Percentiles rank a stretch among this genome's conserved stretches.
Conservation (phyloP, 2,329 filamentous ascomycete species). For the Aspergillus tanneri region DNA sequence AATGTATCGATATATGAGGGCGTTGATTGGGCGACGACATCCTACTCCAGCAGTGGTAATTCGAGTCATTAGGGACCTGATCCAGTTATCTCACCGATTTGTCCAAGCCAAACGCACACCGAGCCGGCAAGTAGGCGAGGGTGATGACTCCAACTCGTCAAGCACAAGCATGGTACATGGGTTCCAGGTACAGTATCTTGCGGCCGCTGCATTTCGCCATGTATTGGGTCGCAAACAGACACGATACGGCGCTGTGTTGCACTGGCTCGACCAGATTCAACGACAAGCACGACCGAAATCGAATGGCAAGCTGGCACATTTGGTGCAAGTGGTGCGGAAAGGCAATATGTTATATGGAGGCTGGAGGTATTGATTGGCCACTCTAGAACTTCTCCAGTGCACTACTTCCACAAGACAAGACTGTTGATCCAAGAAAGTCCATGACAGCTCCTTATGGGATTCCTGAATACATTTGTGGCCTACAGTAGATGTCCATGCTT, state of each 20-base stretch:
- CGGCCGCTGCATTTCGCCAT: constrained; percentile 65
- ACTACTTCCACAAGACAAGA: no score
- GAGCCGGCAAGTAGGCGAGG: constrained; percentile 4
- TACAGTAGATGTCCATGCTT: no score
- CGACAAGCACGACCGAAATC: constrained; percentile 38
- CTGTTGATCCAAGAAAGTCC: no score
- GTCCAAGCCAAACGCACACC: constrained; percentile 55
- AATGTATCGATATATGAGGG: constrained; percentile 60
- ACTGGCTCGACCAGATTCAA: constrained; percentile 62
- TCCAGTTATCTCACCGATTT: constrained; percentile 63
- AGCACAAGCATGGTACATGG: constrained; percentile 60
- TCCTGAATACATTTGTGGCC: no score
- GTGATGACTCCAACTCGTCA: constrained; percentile 20
- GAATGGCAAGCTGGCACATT: constrained; percentile 34
- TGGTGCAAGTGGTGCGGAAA: constrained; percentile 35
- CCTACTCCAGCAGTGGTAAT: constrained; percentile 62
- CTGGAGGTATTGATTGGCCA: constrained; percentile 34
- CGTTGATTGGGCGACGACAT: constrained; percentile 54
- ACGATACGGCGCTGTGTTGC: constrained; percentile 61
- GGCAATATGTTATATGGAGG: constrained; percentile 37
- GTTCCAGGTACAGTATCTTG: constrained; percentile 63
- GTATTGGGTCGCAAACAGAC: constrained; percentile 72
- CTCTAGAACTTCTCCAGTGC: no score
- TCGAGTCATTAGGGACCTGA: constrained; percentile 63
- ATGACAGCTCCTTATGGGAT: no score